phyloP scores from a whole-genome alignment of 208 protist species.

The Angomonas deanei region DNA sequence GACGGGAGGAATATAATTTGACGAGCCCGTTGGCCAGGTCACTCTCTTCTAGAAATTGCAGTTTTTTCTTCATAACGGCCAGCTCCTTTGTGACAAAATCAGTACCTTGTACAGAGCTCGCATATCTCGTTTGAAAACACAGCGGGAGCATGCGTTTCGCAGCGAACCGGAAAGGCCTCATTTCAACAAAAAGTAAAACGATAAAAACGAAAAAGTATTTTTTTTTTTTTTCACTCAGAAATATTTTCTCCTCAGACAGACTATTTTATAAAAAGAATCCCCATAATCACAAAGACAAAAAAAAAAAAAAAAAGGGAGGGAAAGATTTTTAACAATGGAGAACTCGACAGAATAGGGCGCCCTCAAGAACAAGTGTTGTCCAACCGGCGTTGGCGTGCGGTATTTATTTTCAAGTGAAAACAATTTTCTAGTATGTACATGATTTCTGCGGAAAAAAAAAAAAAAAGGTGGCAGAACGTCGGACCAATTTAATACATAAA shows the following conservation, averaged over 20 bases:
- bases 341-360: not conserved
- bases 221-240: too few species aligned
- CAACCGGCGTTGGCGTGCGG: too few species aligned
- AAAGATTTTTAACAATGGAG: not conserved
- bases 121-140: not conserved
- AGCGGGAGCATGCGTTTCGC: not conserved
- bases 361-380: too few species aligned
- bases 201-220: too few species aligned
- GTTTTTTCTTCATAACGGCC: conserved; percentile 6
- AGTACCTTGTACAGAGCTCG: too few species aligned
- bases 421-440: too few species aligned
- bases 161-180: not conserved
- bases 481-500: not conserved
- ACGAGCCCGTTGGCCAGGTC: conserved; percentile 49
- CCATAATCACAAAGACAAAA: not conserved
- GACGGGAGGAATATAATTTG: conserved; percentile 48
- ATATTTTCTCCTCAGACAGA: too few species aligned
- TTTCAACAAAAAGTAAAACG: not conserved
- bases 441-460: conserved; percentile 9
- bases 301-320: not conserved
- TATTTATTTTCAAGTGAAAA: too few species aligned
- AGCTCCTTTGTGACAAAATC: not conserved
- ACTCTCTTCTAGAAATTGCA: conserved; percentile 40
- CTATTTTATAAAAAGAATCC: not conserved
- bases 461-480: not conserved